Evolutionary conservation across 805 yeast species (phyloP), one percentile per base, ranked within the genome.

Genomic region (Schwanniomyces sp.): DNA sequence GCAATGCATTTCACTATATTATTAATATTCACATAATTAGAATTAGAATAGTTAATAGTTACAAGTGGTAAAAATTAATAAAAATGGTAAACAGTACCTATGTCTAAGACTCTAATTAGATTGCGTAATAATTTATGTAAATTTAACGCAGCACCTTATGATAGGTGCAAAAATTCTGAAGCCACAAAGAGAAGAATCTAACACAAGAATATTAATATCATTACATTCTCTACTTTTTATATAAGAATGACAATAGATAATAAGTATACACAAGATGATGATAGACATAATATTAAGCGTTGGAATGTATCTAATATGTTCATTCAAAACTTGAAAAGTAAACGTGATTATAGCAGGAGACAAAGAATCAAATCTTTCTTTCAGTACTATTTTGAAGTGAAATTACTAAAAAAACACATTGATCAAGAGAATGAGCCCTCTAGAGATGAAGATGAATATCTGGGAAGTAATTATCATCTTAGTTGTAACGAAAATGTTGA

Each of bases 291-390:
- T 16, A 7, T 12, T 7, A 32, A 14, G 21, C n/a, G 12, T 7
- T 32, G 36, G 36, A 17, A 32, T 32, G 14, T 32, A 8, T 32
- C 36, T 32, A 32, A 16, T 32, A 14, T 32, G 7, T 32, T 32
- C n/a, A 32, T 7, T 16, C 36, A 32, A 18, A 32, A 32, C 14
- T 9, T 18, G 21, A 24, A 37, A 12, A 2, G n/a, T 40, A 28
- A 12, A 16, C 11, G 21, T 5, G 12, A 5, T 40, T 7, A 6
- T 14, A 44, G 46, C 4, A 44, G 38, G 26, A 44, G 46, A 36
- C 41, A 44, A 24, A 27, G 30, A 38, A 18, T 44, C 26, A 37
- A 21, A 24, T 34, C 46, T 6, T 29, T 37, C 6, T 24, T 44
- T 18, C 17, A 30, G 7, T 37, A 38, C 12, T 44, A 37, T 29